Percentiles rank a stretch among this genome's conserved stretches.
Conservation (phyloP, 2,329 filamentous ascomycete species). For the Phaeosphaeriaceae sp. region DNA sequence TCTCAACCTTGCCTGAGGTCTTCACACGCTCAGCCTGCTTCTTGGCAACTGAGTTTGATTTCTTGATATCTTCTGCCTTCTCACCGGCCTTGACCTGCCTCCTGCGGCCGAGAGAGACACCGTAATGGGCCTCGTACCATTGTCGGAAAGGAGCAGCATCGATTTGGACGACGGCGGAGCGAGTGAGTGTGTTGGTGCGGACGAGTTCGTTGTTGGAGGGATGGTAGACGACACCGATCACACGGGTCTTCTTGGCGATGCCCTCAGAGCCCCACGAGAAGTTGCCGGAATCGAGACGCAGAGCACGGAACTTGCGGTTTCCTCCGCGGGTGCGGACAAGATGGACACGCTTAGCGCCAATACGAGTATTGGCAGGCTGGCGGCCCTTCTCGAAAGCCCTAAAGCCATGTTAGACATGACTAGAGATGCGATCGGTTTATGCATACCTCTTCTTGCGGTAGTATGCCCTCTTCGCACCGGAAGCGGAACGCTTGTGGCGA, state of each 20-base stretch:
- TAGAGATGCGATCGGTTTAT: slow-evolving; percentile 68
- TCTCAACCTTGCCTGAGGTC: slow-evolving; percentile 88
- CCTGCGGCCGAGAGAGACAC: slow-evolving; percentile 83
- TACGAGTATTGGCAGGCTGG: slow-evolving; percentile 99
- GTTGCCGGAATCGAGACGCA: slow-evolving; percentile 98
- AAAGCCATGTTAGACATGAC: slow-evolving; percentile 68
- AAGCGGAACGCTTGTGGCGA: slow-evolving; percentile 99
- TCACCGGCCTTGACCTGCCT: slow-evolving; percentile 82
- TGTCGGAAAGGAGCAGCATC: slow-evolving; percentile 99
- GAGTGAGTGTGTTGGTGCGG: slow-evolving; percentile 99
- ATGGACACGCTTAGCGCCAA: slow-evolving; percentile 95
- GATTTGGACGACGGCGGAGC: slow-evolving; percentile 97
- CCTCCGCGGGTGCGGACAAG: slow-evolving; percentile 96
- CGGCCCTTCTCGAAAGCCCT: slow-evolving; percentile 99
- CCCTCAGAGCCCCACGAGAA: slow-evolving; percentile 99
- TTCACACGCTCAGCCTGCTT: slow-evolving; percentile 92
- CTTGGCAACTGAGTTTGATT: slow-evolving; percentile 93
- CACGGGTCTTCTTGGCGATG: slow-evolving; percentile 97
- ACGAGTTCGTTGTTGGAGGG: slow-evolving; percentile 99
- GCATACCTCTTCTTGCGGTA: slow-evolving; percentile 66
- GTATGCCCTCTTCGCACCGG: slow-evolving; percentile 84
- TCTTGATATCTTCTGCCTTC: slow-evolving; percentile 85
- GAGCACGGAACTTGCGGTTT: slow-evolving; percentile 99
- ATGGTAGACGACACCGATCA: slow-evolving; percentile 98
- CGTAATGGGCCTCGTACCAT: slow-evolving; percentile 99